A percentile compares a stretch with the other conserved stretches of the same genome.
These are phyloP conservation scores for Melastoma malabathricum DNA, from an alignment of 345 rosid species.

Conservation along the genomic window DNA sequence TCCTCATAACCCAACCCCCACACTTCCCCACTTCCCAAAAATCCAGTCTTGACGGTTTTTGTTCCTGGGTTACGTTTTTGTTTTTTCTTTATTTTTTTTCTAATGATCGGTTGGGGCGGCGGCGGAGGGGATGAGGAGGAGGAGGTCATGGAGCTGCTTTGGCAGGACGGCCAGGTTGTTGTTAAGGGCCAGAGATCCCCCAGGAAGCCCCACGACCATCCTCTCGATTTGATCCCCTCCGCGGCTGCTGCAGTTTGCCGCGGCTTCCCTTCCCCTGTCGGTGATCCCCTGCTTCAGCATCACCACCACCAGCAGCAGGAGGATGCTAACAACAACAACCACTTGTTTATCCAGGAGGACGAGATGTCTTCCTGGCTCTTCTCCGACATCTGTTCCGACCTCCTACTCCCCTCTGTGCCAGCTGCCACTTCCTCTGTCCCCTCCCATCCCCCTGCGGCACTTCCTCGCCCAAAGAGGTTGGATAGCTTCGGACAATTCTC, in stretches of 20 bases:
- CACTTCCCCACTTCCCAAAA: no score
- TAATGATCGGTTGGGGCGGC: no score
- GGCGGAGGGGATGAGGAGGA: conserved; percentile 8
- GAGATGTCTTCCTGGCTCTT: conserved; percentile 94
- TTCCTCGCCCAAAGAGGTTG: conserved; percentile 24
- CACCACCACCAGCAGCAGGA: conserved; percentile 11
- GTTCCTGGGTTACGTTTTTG: no score
- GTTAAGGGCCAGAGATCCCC: conserved; percentile 40
- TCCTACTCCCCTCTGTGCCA: no score
- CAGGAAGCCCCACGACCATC: conserved; percentile 20
- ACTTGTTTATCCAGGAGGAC: conserved; percentile 72
- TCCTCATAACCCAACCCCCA: no score
- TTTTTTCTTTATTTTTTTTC: no score
- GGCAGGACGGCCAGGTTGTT: conserved; percentile 88
- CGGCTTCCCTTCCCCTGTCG: neutral
- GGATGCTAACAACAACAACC: neutral
- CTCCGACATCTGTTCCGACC: conserved; percentile 1
- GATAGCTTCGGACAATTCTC: conserved; percentile 55
- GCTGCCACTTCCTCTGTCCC: no score
- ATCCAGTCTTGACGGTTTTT: no score
- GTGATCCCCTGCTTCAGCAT: neutral
- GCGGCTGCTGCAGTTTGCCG: no score
- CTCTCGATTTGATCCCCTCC: no score
- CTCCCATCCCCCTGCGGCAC: no score
- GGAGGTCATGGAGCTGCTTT: conserved; percentile 75